Conservation (phyloP, 768 basidiomycete species). For the Glaciozyma martinii region DNA sequence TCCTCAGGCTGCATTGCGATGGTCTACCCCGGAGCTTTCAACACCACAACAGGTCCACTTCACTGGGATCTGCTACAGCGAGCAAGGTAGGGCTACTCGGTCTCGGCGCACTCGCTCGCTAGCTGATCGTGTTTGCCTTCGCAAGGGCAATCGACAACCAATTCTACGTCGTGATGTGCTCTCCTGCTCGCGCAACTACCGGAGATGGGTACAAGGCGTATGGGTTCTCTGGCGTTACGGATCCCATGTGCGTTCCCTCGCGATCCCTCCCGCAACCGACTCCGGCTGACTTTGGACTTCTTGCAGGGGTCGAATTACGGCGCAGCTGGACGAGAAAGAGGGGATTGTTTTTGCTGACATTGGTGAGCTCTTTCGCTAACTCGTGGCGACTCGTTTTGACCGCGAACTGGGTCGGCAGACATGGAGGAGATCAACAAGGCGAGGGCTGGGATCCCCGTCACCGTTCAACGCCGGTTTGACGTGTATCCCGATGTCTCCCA, state of each 20-base stretch:
- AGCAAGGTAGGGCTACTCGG: constrained; percentile 52
- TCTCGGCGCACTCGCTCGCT: not conserved
- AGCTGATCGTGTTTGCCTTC: not conserved
- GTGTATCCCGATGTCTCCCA: constrained; percentile 65
- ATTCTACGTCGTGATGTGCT: constrained; percentile 92
- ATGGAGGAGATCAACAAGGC: constrained; percentile 57
- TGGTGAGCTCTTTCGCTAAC: constrained; percentile 48
- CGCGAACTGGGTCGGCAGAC: constrained; percentile 42
- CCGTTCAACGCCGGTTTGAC: constrained; percentile 79
- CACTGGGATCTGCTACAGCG: constrained; percentile 92
- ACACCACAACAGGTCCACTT: constrained; percentile 84
- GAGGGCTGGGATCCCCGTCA: constrained; percentile 81
- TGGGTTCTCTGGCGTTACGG: constrained; percentile 27
- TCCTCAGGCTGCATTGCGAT: constrained; percentile 71
- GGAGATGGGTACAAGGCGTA: constrained; percentile 70
- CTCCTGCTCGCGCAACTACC: constrained; percentile 73
- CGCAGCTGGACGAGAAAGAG: constrained; percentile 66
- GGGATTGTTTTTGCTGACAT: constrained; percentile 70
- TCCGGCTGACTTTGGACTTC: not conserved
- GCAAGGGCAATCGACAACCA: constrained; percentile 89
- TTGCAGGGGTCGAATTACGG: constrained; percentile 62
- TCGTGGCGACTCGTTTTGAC: not conserved
- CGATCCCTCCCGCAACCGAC: constrained; percentile 59
- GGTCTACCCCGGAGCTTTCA: constrained; percentile 92
- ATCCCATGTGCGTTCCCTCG: constrained; percentile 46